Percentiles rank a stretch among this genome's conserved stretches.
These are phyloP conservation scores for Aspergillus sclerotiicarbonarius DNA, from an alignment of 495 filamentous ascomycete species.

Conservation along the genomic window DNA sequence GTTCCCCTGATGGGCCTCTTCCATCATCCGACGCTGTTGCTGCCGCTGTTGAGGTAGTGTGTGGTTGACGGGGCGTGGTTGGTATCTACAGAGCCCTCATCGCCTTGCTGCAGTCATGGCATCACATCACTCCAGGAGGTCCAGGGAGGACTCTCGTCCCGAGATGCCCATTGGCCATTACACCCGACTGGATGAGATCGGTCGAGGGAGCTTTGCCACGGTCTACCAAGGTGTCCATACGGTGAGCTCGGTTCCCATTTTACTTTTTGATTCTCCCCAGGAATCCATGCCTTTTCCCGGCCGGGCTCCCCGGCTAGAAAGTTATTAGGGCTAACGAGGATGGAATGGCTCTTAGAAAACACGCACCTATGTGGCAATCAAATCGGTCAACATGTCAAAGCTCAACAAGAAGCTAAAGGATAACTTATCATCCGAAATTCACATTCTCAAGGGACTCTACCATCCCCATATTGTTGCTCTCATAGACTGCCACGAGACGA, in stretches of 20 bases:
- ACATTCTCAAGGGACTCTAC: constrained; percentile 85
- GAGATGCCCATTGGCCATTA: constrained; percentile 76
- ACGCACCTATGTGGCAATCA: constrained; percentile 81
- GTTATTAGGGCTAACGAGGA: background rate
- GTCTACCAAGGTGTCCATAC: constrained; percentile 84
- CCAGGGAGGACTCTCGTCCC: constrained; percentile 40
- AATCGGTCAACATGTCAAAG: constrained; percentile 85
- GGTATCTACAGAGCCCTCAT: constrained; percentile 11
- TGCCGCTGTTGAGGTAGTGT: constrained; percentile 40
- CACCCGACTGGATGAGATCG: constrained; percentile 77
- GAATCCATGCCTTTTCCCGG: background rate
- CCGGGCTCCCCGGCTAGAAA: background rate
- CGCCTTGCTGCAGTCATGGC: constrained; percentile 34
- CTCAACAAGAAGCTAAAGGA: constrained; percentile 95
- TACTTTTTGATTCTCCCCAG: background rate
- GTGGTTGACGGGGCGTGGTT: constrained; percentile 36
- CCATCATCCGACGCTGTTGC: constrained; percentile 20
- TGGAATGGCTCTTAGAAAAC: constrained; percentile 42
- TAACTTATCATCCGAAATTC: constrained; percentile 90
- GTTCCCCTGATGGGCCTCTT: constrained; percentile 40
- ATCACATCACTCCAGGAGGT: constrained; percentile 42
- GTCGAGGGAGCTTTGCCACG: constrained; percentile 92
- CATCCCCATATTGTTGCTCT: constrained; percentile 97
- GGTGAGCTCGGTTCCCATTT: constrained; percentile 50
- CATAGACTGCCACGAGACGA: constrained; percentile 85